phyloP scores from a whole-genome alignment of 164 flowering plant species.

The Vitis rotundifolia region DNA sequence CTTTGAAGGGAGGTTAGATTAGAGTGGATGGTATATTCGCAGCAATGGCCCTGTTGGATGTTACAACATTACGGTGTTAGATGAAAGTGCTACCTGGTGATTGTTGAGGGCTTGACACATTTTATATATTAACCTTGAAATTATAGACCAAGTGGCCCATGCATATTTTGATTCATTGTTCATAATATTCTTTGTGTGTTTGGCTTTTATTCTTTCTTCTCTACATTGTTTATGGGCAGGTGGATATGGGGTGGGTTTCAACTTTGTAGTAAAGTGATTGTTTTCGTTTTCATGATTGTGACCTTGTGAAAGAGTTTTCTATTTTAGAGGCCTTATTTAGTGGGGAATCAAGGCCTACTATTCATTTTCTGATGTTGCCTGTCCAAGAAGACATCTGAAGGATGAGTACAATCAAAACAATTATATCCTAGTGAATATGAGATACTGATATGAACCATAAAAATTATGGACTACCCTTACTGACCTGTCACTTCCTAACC shows the following conservation, averaged over 20 bases:
- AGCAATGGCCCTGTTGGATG: too few species aligned
- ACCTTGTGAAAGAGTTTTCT: background rate
- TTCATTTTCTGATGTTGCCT: background rate
- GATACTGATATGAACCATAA: background rate
- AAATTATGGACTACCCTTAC: too few species aligned
- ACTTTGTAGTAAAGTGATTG: constrained; percentile 12
- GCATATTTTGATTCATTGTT: constrained; percentile 1
- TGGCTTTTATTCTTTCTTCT: constrained; percentile 14
- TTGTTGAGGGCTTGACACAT: constrained; percentile 5
- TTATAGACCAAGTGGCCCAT: background rate
- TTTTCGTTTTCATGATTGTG: constrained; percentile 10
- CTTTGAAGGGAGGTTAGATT: too few species aligned
- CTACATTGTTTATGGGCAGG: constrained; percentile 15
- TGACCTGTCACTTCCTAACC: background rate
- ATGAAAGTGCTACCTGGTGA: background rate
- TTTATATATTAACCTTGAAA: background rate
- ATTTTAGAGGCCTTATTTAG: background rate
- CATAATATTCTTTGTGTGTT: constrained; percentile 4
- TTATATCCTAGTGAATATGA: background rate
- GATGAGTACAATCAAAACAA: background rate
- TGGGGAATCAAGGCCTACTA: background rate
- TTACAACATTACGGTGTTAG: too few species aligned
- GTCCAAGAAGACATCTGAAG: background rate
- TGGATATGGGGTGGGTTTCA: constrained; percentile 19
- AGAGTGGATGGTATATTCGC: too few species aligned